Conservation (phyloP, 2,329 filamentous ascomycete species). For the Sclerotinia nivalis region DNA sequence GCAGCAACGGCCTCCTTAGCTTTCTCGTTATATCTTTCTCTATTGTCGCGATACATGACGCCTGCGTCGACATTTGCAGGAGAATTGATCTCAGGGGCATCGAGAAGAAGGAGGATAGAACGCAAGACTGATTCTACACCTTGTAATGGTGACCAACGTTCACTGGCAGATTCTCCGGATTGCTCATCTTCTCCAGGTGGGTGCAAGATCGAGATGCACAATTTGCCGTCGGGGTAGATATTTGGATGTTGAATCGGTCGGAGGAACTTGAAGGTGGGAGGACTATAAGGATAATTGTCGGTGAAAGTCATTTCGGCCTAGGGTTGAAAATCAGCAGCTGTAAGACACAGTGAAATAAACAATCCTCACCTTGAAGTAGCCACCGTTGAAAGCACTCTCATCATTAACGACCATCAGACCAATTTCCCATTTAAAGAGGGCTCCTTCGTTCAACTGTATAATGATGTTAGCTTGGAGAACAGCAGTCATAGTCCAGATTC, state of each 20-base stretch:
- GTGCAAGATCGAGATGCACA: slow-evolving; percentile 97
- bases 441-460: slow-evolving; percentile 63
- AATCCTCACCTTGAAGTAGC: slow-evolving; percentile 71
- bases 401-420: slow-evolving; percentile 91
- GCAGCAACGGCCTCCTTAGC: slow-evolving; percentile 69
- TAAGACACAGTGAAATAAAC: not conserved
- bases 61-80: slow-evolving; percentile 94
- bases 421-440: slow-evolving; percentile 84
- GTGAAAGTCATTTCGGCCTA: slow-evolving; percentile 84
- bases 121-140: slow-evolving; percentile 93
- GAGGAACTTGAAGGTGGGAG: slow-evolving; percentile 84
- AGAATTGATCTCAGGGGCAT: slow-evolving; percentile 90
- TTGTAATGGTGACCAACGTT: slow-evolving; percentile 93
- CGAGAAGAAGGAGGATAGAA: slow-evolving; percentile 86
- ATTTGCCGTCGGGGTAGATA: slow-evolving; percentile 83
- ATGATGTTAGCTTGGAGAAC: slow-evolving; percentile 25
- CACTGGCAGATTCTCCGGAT: slow-evolving; percentile 84
- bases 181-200: slow-evolving; percentile 87
- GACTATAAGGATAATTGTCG: slow-evolving; percentile 83
- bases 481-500: not conserved
- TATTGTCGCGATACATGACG: slow-evolving; percentile 77
- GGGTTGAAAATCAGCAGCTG: not conserved
- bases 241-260: slow-evolving; percentile 87
- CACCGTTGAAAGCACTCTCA: slow-evolving; percentile 88
- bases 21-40: slow-evolving; percentile 65